These are phyloP conservation scores for Turnera subulata DNA, from an alignment of 345 rosid species.

Conservation along the genomic window DNA sequence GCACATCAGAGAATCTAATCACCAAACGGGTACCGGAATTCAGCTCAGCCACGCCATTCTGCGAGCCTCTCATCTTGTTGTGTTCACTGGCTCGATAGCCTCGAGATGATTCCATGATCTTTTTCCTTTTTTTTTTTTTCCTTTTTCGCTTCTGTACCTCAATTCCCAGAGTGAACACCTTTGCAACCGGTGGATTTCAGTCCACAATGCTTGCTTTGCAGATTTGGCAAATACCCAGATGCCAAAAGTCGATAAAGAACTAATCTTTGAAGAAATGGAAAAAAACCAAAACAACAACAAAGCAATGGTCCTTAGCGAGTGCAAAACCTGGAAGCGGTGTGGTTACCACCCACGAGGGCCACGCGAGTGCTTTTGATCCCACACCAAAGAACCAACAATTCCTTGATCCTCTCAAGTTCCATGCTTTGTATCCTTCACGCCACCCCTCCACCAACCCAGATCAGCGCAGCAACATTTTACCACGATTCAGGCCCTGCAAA, in stretches of 20 bases:
- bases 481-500: constrained; percentile 6
- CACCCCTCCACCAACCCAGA: constrained; percentile 12
- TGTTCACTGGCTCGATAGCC: constrained; percentile 17
- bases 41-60: constrained; percentile 11
- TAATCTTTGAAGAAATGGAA: constrained; percentile 2
- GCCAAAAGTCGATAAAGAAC: constrained; percentile 8
- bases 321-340: constrained; percentile 59
- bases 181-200: not conserved
- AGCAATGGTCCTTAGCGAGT: constrained; percentile 34
- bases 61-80: constrained; percentile 16
- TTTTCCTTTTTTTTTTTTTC: not conserved
- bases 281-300: constrained; percentile 6
- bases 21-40: constrained; percentile 29
- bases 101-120: constrained; percentile 21
- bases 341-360: constrained; percentile 62
- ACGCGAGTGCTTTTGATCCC: constrained; percentile 34
- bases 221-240: constrained; percentile 20
- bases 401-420: constrained; percentile 40
- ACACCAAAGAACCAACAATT: constrained; percentile 41
- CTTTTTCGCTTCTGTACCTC: too few relatives aligned
- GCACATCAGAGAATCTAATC: constrained; percentile 39
- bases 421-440: constrained; percentile 10
- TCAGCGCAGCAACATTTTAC: constrained; percentile 8
- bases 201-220: not conserved
- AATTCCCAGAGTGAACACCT: not conserved